Evolutionary conservation across 371 early-diverging fungal species (phyloP), one percentile per base, ranked within the genome.

Genomic region (Mucor sp.): DNA sequence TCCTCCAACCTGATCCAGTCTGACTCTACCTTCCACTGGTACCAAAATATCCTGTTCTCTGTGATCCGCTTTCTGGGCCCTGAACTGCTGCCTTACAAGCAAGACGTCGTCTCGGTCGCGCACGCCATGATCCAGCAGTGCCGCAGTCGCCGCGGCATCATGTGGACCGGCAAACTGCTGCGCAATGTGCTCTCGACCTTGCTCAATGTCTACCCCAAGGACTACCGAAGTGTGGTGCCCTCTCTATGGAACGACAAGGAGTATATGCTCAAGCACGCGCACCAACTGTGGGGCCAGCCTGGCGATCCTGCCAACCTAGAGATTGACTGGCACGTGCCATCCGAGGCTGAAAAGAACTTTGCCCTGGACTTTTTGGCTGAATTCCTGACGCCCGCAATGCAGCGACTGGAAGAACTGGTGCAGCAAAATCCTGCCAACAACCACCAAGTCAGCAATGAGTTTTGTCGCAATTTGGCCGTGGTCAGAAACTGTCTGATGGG

Each of bases 261-360:
- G 11, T 73, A 62, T 28, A 73, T 73, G 73, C 32, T 82, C 70
- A 68, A 75, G 12, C 77, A 84, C 30, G 88, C 89, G n/a, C 90
- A 94, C 67, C 71, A 84, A 68, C 71, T 87, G 12, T 96, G 96
- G 96, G 95, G 95, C 3, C 72, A 85, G 28, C 78, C 85, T 3
- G 78, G 79, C 0, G 78, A 88, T 60, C 81, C 87, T 2, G 74
- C 84, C 1, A 71, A 84, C 50, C 67, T 93, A 15, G 59, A 77
- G 14, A 66, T 93, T 19, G 68, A 85, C 53, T 96, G 97, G 97
- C 95, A 95, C 68, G 70, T 82, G 9, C 94, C 96, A 4, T 79
- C 80, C 9, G 75, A 83, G 37, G 79, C 79, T 1, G 95, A 94
- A 65, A 81, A 90, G 21, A 77, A 82, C 28, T 88, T 90, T 69